These are phyloP conservation scores for Neofusicoccum ribis DNA, from an alignment of 2,329 filamentous ascomycete genomes.

Conservation along the genomic window DNA sequence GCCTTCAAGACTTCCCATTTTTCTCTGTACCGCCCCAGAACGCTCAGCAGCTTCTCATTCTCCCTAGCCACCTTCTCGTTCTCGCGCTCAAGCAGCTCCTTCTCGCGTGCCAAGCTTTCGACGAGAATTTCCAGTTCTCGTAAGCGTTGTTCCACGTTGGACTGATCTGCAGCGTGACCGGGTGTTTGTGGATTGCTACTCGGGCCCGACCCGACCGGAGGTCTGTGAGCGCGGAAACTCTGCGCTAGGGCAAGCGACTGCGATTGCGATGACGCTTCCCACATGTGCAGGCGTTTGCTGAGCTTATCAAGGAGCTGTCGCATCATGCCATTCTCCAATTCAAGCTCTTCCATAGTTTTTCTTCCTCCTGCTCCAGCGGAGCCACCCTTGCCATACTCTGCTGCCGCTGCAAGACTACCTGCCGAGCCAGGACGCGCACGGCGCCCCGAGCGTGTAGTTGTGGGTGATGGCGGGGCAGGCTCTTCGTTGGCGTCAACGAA, in stretches of 20 bases:
- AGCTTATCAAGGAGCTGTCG: slow-evolving; percentile 85
- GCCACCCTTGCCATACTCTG: slow-evolving; percentile 5
- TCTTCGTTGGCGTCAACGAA: slow-evolving; percentile 86
- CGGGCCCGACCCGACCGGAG: slow-evolving; percentile 23
- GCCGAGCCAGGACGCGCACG: slow-evolving; percentile 26
- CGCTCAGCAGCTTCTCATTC: slow-evolving; percentile 59
- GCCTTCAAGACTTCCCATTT: slow-evolving; percentile 71
- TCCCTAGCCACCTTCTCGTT: slow-evolving; percentile 64
- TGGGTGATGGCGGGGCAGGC: slow-evolving; percentile 48
- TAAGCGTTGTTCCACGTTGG: slow-evolving; percentile 19
- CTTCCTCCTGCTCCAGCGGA: slow-evolving; percentile 37
- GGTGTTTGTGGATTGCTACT: slow-evolving; percentile 13
- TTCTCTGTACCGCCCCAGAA: slow-evolving; percentile 59
- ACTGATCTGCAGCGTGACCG: slow-evolving; percentile 8
- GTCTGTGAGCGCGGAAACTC: slow-evolving; percentile 55
- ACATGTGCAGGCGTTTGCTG: slow-evolving; percentile 83
- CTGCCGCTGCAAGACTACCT: slow-evolving; percentile 27
- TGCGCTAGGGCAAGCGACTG: slow-evolving; percentile 84
- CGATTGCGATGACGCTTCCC: slow-evolving; percentile 88
- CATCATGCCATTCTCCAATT: slow-evolving; percentile 82
- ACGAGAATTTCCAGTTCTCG: slow-evolving; percentile 67
- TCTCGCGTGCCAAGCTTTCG: slow-evolving; percentile 57
- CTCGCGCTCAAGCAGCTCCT: slow-evolving; percentile 60
- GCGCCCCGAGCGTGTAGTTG: slow-evolving; percentile 38
- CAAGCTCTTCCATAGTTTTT: slow-evolving; percentile 83